A percentile compares a stretch with the other conserved stretches of the same genome.
Evolutionary conservation across 2,329 filamentous ascomycete genomes (phyloP).

Genomic region (Colletotrichum caudatum): DNA sequence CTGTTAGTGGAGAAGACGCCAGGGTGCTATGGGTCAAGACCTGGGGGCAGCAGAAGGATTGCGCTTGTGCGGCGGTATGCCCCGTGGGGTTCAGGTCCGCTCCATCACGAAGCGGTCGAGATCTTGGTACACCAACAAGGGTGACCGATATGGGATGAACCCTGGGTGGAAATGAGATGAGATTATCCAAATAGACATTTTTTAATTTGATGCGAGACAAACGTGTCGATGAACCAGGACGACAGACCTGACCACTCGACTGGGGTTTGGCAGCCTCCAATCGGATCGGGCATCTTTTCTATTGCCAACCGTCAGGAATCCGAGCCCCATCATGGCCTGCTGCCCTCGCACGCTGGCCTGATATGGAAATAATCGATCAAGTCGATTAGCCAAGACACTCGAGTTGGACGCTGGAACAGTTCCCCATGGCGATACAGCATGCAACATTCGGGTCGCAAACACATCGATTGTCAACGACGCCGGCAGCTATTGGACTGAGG

Average conservation of each 20-base stretch:
- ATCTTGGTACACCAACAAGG: neutral
- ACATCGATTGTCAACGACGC: neutral
- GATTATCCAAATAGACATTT: neutral
- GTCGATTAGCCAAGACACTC: neutral
- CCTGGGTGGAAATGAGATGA: neutral
- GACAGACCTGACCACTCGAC: neutral
- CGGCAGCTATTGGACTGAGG: neutral
- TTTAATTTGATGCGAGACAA: neutral
- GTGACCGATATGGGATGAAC: neutral
- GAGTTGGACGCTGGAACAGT: too few species aligned
- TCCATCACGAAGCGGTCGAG: neutral
- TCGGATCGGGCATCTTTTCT: neutral
- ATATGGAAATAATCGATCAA: neutral
- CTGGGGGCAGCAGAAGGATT: neutral
- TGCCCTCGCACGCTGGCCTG: neutral
- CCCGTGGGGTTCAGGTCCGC: constrained; percentile 1
- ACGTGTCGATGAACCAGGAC: neutral
- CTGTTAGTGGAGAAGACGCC: neutral
- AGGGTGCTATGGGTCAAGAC: neutral
- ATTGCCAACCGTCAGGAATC: neutral
- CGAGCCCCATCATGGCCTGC: neutral
- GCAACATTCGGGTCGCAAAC: neutral
- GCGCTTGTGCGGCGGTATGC: neutral
- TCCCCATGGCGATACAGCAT: neutral
- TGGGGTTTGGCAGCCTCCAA: neutral